A percentile compares a stretch with the other conserved stretches of the same genome.
These are phyloP conservation scores for Chrysopogon serrulatus DNA, from an alignment of 176 grass and related monocot species.

Conservation along the genomic window DNA sequence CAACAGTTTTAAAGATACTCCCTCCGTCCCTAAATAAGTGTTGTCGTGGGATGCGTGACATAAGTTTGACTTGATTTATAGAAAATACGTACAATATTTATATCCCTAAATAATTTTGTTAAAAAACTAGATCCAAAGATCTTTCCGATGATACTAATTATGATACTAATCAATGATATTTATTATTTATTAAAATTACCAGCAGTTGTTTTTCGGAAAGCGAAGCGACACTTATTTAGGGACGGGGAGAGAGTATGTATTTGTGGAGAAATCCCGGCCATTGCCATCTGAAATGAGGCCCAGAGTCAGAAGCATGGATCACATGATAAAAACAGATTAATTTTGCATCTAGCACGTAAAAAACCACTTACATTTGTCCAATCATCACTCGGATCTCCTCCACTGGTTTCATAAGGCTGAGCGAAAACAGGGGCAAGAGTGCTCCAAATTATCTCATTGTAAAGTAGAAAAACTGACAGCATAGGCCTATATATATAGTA, in stretches of 20 bases:
- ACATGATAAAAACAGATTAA: conserved; percentile 30
- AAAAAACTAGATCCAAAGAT: too few relatives aligned
- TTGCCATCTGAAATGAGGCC: conserved; percentile 64
- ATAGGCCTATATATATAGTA: background rate
- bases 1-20: conserved; percentile 61
- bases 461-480: background rate
- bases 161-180: too few relatives aligned
- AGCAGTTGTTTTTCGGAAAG: too few relatives aligned
- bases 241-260: too few relatives aligned
- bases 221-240: too few relatives aligned
- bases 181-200: too few relatives aligned
- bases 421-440: conserved; percentile 21
- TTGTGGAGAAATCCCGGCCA: conserved; percentile 90
- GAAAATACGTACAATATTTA: too few relatives aligned
- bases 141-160: too few relatives aligned
- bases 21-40: too few relatives aligned
- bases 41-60: too few relatives aligned
- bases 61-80: too few relatives aligned
- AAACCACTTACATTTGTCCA: conserved; percentile 82
- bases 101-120: too few relatives aligned
- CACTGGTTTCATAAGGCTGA: conserved; percentile 68
- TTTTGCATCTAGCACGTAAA: background rate
- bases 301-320: conserved; percentile 25
- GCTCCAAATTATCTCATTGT: background rate
- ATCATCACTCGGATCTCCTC: conserved; percentile 83